Evolutionary conservation across 2,329 filamentous ascomycete genomes (phyloP), one percentile per base, ranked within the genome.

Genomic region (Fusarium tricinctum): DNA sequence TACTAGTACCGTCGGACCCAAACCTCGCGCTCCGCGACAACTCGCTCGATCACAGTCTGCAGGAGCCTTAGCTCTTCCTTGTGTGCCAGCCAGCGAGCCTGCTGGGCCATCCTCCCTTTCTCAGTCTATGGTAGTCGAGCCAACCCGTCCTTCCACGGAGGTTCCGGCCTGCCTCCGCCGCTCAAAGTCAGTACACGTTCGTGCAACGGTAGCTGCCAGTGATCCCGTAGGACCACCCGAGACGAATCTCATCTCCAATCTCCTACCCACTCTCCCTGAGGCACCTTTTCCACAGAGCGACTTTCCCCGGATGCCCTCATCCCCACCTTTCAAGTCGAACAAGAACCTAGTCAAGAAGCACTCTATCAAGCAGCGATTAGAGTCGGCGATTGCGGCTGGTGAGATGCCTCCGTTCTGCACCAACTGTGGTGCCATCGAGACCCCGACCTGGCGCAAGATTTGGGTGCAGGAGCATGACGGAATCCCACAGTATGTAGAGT

Each of bases 391-490:
- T 54, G 85, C 85, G n/a, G 88, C 89, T 55, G 96, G 96, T 7
- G 88, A 94, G 69, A 91, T 94, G 84, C 96, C 96, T 1, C 91
- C 91, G 1, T 98, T 91, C 75, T 99, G 96, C 78, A 88, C 88
- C 67, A 97, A 98, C 73, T 99, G 96, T 73, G 96, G 96, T 8
- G 92, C 94, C 8, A 97, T 99, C 58, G 92, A 98, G 73, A 99
- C 96, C 1, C 93, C 95, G 0, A 97, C 95, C 0, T 99, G 96
- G 96, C 90, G 96, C 63, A 96, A 95, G 75, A 93, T 96, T 14
- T 97, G 91, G 85, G 89, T 89, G n/a, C 93, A 93, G 74, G 85
- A 92, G 9, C 85, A 90, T 45, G 82, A 88, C 17, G 94, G 93
- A 2, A 85, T 85, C 32, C 93, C 93, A 1, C 85, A 87, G 5